Conservation (phyloP, 495 filamentous ascomycete genomes). For the Talaromyces thailandensis region DNA sequence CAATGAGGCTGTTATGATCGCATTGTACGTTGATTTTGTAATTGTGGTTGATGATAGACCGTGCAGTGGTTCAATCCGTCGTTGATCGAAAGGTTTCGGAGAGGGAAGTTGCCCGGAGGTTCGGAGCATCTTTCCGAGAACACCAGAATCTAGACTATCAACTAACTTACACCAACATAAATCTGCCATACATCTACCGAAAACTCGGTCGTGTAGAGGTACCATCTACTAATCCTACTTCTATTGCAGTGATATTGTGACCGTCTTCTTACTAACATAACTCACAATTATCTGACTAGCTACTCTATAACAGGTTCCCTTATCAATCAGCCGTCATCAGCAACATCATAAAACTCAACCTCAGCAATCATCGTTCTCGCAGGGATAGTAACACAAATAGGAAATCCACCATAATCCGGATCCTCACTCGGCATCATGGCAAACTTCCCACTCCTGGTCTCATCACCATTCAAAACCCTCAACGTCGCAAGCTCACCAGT, state of each 20-base stretch:
- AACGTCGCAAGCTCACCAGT: slow-evolving; percentile 25
- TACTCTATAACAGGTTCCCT: not conserved
- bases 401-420: slow-evolving; percentile 42
- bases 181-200: no score
- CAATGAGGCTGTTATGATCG: slow-evolving; percentile 7
- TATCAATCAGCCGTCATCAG: slow-evolving; percentile 10
- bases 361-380: slow-evolving; percentile 40
- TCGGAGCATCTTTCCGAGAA: not conserved
- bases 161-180: no score
- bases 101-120: not conserved
- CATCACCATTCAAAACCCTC: slow-evolving; percentile 38
- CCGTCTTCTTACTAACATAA: not conserved
- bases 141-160: not conserved
- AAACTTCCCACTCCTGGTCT: slow-evolving; percentile 36
- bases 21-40: not conserved
- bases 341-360: slow-evolving; percentile 31
- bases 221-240: not conserved
- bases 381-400: slow-evolving; percentile 40
- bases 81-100: not conserved
- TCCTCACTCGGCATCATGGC: slow-evolving; percentile 41
- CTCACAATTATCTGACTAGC: not conserved
- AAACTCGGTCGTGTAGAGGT: not conserved
- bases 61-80: not conserved
- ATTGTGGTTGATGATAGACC: not conserved
- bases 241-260: not conserved